These are phyloP conservation scores for Mycena albidolilacea DNA, from an alignment of 768 basidiomycete species.

Conservation along the genomic window DNA sequence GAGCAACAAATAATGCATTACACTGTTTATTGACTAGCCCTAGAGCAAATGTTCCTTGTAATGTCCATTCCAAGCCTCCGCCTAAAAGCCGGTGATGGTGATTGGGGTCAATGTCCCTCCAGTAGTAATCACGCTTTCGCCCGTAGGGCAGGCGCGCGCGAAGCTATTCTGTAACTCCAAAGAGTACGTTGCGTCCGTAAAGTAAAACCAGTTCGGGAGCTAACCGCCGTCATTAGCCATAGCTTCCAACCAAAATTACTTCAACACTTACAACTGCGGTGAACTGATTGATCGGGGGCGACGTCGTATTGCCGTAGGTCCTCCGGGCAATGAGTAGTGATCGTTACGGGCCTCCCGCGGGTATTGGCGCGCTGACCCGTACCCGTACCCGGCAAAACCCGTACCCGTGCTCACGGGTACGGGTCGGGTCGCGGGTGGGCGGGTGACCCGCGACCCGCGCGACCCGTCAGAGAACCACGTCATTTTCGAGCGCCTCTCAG, in stretches of 20 bases:
- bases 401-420: no score
- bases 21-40: no score
- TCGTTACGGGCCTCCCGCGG: no score
- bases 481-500: no score
- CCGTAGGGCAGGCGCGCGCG: slow-evolving; percentile 26
- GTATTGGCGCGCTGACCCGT: no score
- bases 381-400: no score
- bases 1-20: no score
- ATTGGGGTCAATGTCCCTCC: slow-evolving; percentile 13
- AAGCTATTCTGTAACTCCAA: slow-evolving; percentile 26
- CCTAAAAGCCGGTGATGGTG: slow-evolving; percentile 29
- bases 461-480: no score
- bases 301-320: slow-evolving; percentile 30
- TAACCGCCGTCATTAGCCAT: not conserved
- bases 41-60: no score
- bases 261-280: slow-evolving; percentile 16
- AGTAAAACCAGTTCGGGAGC: slow-evolving; percentile 37
- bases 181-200: slow-evolving; percentile 21
- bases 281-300: slow-evolving; percentile 28
- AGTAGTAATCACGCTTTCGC: slow-evolving; percentile 27
- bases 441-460: no score
- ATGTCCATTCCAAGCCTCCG: not conserved
- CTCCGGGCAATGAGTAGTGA: slow-evolving; percentile 32
- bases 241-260: not conserved
- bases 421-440: no score